These are phyloP conservation scores for Aquilaria yunnanensis DNA, from an alignment of 345 rosid genomes.

Conservation along the genomic window DNA sequence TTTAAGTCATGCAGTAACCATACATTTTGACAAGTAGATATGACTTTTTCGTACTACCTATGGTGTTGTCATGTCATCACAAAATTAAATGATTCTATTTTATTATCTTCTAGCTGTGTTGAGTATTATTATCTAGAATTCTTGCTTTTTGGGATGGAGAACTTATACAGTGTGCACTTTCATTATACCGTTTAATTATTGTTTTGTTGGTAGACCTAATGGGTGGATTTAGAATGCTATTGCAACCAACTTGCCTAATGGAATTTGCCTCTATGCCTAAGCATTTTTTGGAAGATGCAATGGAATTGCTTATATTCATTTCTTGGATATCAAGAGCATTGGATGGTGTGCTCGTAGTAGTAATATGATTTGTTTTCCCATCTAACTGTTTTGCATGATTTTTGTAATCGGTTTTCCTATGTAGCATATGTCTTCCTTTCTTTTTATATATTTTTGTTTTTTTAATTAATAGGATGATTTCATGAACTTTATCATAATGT, in stretches of 20 bases:
- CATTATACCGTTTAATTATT: constrained; percentile 82
- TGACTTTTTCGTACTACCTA: too few species aligned
- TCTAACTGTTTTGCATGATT: neutral
- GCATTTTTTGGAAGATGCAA: constrained; percentile 98
- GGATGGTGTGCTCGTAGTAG: constrained; percentile 81
- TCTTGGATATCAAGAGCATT: constrained; percentile 86
- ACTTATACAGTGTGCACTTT: constrained; percentile 73
- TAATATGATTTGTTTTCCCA: neutral
- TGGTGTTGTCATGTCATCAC: too few species aligned
- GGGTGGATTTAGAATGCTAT: constrained; percentile 96
- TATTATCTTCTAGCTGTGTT: neutral
- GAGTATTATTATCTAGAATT: neutral
- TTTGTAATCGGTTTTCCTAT: constrained; percentile 3
- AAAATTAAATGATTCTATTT: neutral
- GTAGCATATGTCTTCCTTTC: too few species aligned
- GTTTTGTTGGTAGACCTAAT: constrained; percentile 85
- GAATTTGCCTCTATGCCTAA: constrained; percentile 95
- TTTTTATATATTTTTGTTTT: neutral
- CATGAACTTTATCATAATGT: constrained; percentile 98
- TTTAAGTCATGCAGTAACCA: too few species aligned
- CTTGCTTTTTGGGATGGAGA: constrained; percentile 53
- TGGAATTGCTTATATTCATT: constrained; percentile 92
- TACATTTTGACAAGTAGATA: too few species aligned
- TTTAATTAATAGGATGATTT: constrained; percentile 74
- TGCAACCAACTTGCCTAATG: constrained; percentile 77